These are phyloP conservation scores for Solanum sejunctum DNA, from an alignment of 257 asterid species.

Conservation along the genomic window DNA sequence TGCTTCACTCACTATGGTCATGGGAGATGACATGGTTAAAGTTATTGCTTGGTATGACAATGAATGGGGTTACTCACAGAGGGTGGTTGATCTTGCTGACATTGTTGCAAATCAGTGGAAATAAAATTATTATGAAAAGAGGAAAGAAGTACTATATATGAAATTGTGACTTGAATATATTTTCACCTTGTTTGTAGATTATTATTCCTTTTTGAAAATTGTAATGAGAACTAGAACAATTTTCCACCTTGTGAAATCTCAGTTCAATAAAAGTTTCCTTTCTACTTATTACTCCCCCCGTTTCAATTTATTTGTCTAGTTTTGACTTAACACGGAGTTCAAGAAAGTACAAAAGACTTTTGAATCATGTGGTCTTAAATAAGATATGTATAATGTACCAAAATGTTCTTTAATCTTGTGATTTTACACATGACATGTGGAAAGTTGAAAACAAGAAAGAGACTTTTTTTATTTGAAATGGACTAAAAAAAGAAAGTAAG, in stretches of 20 bases:
- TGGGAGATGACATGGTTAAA: constrained; percentile 97
- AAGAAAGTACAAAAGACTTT: not conserved
- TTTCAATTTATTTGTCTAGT: not conserved
- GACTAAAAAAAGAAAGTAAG: not conserved
- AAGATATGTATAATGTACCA: not conserved
- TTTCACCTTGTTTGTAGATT: constrained; percentile 23
- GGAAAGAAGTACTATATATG: not conserved
- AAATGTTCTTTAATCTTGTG: not conserved
- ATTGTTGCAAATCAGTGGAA: constrained; percentile 92
- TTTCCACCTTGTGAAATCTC: constrained; percentile 12
- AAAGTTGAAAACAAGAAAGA: not conserved
- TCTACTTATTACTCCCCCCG: not conserved
- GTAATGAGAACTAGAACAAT: constrained; percentile 22
- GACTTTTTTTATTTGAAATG: not conserved
- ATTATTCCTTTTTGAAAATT: constrained; percentile 19
- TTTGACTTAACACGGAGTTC: not conserved
- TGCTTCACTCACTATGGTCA: constrained; percentile 84
- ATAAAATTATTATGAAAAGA: constrained; percentile 9
- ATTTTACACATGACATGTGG: not conserved
- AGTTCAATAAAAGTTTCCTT: not conserved
- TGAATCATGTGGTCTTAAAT: not conserved
- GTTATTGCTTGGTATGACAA: constrained; percentile 97
- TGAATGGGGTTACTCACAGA: constrained; percentile 99
- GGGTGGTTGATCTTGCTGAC: constrained; percentile 98
- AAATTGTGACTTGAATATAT: not conserved